Conservation (phyloP, 2,329 filamentous ascomycete species). For the Cadophora luteo-olivacea region DNA sequence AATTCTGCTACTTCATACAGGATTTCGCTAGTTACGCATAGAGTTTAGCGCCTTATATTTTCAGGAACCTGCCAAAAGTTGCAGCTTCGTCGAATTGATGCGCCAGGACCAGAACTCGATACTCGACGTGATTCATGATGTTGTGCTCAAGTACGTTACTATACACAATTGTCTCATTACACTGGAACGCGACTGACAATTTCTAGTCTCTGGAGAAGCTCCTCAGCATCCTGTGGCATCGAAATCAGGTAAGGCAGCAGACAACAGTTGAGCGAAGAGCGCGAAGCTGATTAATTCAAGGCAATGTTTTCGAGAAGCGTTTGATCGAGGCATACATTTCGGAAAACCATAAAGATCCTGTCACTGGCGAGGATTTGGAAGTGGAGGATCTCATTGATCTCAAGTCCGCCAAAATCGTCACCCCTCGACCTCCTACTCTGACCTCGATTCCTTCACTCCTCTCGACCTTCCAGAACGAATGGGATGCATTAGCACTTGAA, state of each 20-base stretch:
- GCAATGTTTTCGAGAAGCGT: constrained; percentile 92
- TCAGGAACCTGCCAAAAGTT: constrained; percentile 26
- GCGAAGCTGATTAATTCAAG: constrained; percentile 50
- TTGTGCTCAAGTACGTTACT: constrained; percentile 68
- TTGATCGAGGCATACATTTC: constrained; percentile 94
- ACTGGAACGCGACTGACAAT: constrained; percentile 37
- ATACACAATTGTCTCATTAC: not conserved
- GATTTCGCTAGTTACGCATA: not conserved
- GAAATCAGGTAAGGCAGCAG: constrained; percentile 76
- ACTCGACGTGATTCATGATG: constrained; percentile 53
- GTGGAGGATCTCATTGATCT: constrained; percentile 87
- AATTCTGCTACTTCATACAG: not conserved
- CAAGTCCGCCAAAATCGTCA: constrained; percentile 82
- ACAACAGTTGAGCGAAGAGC: constrained; percentile 29
- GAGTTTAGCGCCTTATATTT: constrained; percentile 23
- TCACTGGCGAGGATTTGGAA: constrained; percentile 84
- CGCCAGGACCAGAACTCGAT: constrained; percentile 34
- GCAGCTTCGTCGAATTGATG: constrained; percentile 25
- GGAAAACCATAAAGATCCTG: constrained; percentile 91
- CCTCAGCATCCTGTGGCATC: constrained; percentile 94
- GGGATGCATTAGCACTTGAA: constrained; percentile 92
- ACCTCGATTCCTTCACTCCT: constrained; percentile 96
- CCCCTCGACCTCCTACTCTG: constrained; percentile 88
- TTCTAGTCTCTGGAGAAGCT: constrained; percentile 89
- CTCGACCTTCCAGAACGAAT: constrained; percentile 96